A percentile compares a stretch with the other conserved stretches of the same genome.
Evolutionary conservation across 2,329 filamentous ascomycete genomes (phyloP).

Genomic region (Cercospora berteroae): DNA sequence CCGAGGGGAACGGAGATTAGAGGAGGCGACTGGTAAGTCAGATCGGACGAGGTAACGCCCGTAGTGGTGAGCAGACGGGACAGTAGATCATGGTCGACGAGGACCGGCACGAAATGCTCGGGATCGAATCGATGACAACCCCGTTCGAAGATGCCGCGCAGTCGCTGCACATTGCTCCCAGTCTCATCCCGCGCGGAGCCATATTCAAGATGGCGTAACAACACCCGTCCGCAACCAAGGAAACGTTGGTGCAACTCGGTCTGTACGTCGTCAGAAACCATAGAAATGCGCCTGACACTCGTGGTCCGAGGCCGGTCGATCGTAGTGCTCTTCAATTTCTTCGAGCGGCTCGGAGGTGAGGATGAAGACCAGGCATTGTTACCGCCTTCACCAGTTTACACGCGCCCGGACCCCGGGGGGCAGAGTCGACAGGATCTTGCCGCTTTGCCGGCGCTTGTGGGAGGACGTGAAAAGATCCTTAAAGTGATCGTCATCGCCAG

Average conservation of each 20-base stretch:
- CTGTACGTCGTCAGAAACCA: background rate
- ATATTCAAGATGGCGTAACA: background rate
- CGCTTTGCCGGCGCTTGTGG: background rate
- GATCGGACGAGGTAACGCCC: background rate
- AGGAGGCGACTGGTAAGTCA: background rate
- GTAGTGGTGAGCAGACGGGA: too few relatives aligned
- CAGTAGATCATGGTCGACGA: too few relatives aligned
- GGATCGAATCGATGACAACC: too few relatives aligned
- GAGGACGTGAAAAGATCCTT: background rate
- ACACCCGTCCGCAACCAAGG: background rate
- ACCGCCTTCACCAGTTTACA: background rate
- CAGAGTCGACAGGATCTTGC: background rate
- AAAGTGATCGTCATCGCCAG: background rate
- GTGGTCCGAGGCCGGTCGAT: background rate
- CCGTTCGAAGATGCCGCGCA: too few relatives aligned
- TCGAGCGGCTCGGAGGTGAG: background rate
- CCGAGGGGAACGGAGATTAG: background rate
- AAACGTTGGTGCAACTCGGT: background rate
- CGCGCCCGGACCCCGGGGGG: background rate
- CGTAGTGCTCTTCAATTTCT: background rate
- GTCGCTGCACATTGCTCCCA: background rate
- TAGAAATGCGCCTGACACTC: background rate
- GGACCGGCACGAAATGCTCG: too few relatives aligned
- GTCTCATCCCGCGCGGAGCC: background rate
- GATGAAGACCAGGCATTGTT: background rate